Conservation (phyloP, 352 stramenopile species). For the Elongisporangium anandrum region DNA sequence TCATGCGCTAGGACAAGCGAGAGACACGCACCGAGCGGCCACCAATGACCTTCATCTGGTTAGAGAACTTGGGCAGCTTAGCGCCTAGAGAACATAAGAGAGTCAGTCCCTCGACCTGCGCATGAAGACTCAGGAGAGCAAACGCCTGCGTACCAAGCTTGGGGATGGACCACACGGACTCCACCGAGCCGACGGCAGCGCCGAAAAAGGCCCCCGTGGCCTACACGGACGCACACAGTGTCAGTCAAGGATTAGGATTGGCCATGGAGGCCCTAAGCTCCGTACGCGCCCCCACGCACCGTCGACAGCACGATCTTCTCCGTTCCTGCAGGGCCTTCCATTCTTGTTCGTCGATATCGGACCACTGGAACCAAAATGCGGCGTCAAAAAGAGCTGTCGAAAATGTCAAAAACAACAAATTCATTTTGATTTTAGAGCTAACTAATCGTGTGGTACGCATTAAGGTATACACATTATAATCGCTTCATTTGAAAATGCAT, state of each 20-base stretch:
- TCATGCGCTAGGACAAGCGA: not conserved
- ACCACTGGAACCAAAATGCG: slow-evolving; percentile 12
- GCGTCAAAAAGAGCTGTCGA: slow-evolving; percentile 8
- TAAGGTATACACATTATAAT: slow-evolving; percentile 7
- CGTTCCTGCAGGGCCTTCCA: slow-evolving; percentile 55
- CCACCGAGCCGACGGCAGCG: slow-evolving; percentile 58
- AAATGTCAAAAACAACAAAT: slow-evolving; percentile 8
- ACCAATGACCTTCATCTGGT: slow-evolving; percentile 78
- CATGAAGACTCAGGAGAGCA: not conserved
- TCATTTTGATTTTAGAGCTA: not conserved
- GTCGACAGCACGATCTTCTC: slow-evolving; percentile 80
- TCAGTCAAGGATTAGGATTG: not conserved
- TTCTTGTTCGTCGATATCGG: slow-evolving; percentile 24
- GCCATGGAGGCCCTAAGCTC: not conserved
- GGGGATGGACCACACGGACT: slow-evolving; percentile 86
- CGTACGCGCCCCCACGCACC: slow-evolving; percentile 21
- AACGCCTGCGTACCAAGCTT: slow-evolving; percentile 60
- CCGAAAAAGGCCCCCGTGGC: slow-evolving; percentile 77
- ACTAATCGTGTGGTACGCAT: slow-evolving; percentile 23
- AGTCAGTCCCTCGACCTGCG: not conserved
- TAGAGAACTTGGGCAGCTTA: slow-evolving; percentile 78
- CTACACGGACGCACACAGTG: slow-evolving; percentile 17
- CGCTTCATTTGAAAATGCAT: too few relatives aligned
- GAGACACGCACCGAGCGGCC: slow-evolving; percentile 48
- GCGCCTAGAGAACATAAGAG: slow-evolving; percentile 27